Base-by-base conservation (phyloP, 495 filamentous ascomycete species). In the Podospora fimiseda region DNA sequence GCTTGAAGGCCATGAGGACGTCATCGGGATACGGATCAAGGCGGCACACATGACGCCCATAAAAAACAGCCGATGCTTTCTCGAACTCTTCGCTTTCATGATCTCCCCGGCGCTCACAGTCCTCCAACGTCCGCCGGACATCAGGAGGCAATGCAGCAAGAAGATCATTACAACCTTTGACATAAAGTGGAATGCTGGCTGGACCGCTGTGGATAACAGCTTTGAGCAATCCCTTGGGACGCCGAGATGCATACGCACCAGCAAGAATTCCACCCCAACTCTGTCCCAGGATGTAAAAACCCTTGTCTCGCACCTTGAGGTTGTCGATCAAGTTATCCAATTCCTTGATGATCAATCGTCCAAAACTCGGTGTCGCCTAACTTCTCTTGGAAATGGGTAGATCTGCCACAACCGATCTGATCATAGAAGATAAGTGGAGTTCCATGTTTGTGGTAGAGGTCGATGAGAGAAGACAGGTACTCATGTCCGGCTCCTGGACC, bases 201-300 rank as follows among this genome's bases (percentile, higher is more conserved):
- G n/a, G n/a, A n/a, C n/a, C n/a, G n/a, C n/a, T n/a, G n/a, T n/a
- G n/a, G n/a, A n/a, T n/a, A n/a, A n/a, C n/a, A n/a, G n/a, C n/a
- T n/a, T n/a, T n/a, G n/a, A n/a, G n/a, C n/a, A n/a, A n/a, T n/a
- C n/a, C n/a, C n/a, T n/a, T n/a, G n/a, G n/a, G n/a, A n/a, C n/a
- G n/a, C n/a, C n/a, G n/a, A n/a, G n/a, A n/a, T n/a, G 50, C n/a
- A 67, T 65, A 71, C 2, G 60, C 49, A 5, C 63, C 66, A 2
- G 62, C 76, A 0, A 80, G 60, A 70, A 80, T 74, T 19, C 73
- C 78, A 20, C 78, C 78, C 76, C 77, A 82, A 6, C 64, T 71
- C 24, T 74, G 66, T 6, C 79, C 75, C 2, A 74, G 62, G 1
- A 80, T 24, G 50, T 75, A 63, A 54, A 75, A 76, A 0, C 64